Conservation (phyloP, 768 basidiomycete species). For the Mycena haematopus region DNA sequence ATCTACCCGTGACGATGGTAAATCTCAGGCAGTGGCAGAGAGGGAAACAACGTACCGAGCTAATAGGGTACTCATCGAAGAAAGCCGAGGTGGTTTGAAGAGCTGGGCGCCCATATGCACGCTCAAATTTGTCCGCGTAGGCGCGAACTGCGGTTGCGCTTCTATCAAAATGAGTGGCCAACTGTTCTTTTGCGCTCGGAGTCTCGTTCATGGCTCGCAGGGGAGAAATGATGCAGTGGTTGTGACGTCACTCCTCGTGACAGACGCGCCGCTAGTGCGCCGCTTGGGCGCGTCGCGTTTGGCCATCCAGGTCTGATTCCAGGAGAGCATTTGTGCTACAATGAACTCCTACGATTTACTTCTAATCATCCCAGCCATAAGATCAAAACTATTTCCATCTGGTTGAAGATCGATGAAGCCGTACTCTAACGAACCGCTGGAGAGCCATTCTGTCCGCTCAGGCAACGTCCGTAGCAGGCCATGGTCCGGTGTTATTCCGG, state of each 20-base stretch:
- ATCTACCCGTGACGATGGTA: conserved; percentile 36
- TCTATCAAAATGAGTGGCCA: conserved; percentile 44
- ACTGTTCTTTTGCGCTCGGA: conserved; percentile 26
- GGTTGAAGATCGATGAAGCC: conserved; percentile 91
- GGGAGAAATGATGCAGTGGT: no score
- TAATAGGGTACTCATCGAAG: conserved; percentile 42
- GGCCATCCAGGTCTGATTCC: no score
- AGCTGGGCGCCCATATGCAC: conserved; percentile 50
- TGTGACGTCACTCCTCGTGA: conserved; percentile 3
- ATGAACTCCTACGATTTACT: conserved; percentile 39
- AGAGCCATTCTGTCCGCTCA: conserved; percentile 47
- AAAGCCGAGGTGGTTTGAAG: conserved; percentile 39
- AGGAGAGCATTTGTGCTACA: background rate
- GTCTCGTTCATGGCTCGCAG: conserved; percentile 25
- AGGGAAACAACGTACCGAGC: conserved; percentile 37
- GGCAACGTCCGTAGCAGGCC: conserved; percentile 86
- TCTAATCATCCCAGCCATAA: conserved; percentile 88
- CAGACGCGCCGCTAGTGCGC: background rate
- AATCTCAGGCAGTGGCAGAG: background rate
- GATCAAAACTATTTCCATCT: conserved; percentile 96
- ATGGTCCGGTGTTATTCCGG: conserved; percentile 86
- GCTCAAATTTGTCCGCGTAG: conserved; percentile 49
- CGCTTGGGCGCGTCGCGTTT: conserved; percentile 1
- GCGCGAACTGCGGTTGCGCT: conserved; percentile 43
- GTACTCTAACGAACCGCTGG: conserved; percentile 33